Base-by-base conservation (phyloP, 257 asterid species). In the Salvia rosmarinus region DNA sequence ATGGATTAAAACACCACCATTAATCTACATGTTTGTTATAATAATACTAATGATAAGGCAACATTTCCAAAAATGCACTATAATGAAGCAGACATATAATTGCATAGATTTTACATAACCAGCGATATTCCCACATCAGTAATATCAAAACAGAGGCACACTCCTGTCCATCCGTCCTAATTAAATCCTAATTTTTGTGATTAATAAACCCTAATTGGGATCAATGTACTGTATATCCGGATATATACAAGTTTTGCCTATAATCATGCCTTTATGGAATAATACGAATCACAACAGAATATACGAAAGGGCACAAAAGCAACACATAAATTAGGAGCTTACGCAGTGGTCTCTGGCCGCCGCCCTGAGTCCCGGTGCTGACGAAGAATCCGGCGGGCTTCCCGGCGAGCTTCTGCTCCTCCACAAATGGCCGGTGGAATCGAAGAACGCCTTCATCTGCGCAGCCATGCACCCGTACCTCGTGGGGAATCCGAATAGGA, bases 291-390 rank as follows among this genome's bases (percentile, higher is more conserved):
- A 4, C 1, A 28, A 16, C 32, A 16, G 10, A 39, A 39, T 6
- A 2, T 2, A 7, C 56, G 49, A 5, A 4, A 6, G 30, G 5
- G 9, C 3, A 57, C 20, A 4, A 11, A 16, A 0, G 46, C 2
- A 10, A 3, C 14, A 9, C 39, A 34, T 6, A 23, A 19, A 39
- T 17, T 23, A 62, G 52, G 66, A 58, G 76, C 93, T 91, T 89
- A 95, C 99, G 97, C 98, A 42, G 98, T 91, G 70, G 98, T 91
- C 77, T 95, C 99, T 95, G 99, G 6, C 99, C 99, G 80, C 99
- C 99, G 46, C 99, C 99, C 65, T 95, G 99, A n/a, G 99, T 95
- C 34, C 98, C 99, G 13, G 99, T 91, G 84, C 99, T 95, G 75
- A 95, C 95, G 61, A 95, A 95, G 71, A 95, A 88, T 7, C 99